phyloP scores from a whole-genome alignment of 2,329 filamentous ascomycete species.

The Diaporthe capsici region DNA sequence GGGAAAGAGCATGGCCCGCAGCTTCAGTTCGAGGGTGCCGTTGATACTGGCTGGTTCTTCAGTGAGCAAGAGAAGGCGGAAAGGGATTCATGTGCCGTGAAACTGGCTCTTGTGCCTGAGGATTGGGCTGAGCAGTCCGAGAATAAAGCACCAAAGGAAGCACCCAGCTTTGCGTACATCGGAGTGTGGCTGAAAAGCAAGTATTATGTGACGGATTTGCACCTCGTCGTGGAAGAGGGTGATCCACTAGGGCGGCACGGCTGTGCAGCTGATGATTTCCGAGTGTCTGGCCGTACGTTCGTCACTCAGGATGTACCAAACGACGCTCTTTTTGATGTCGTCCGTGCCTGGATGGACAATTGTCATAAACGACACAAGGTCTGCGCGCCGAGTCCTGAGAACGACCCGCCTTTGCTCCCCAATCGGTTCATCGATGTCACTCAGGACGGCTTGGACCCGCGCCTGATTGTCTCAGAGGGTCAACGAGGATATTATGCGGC shows the following conservation, averaged over 20 bases:
- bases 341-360: not conserved
- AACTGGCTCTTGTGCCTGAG: conserved; percentile 8
- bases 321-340: conserved; percentile 4
- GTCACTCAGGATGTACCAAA: not conserved
- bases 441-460: not conserved
- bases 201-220: not conserved
- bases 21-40: conserved; percentile 14
- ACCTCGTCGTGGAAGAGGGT: conserved; percentile 23
- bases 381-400: not conserved
- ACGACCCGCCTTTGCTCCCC: not conserved
- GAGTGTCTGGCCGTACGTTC: conserved; percentile 8
- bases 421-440: conserved; percentile 14
- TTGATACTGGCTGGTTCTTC: not conserved
- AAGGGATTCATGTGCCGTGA: conserved; percentile 14
- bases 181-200: conserved; percentile 20
- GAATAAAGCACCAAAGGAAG: not conserved
- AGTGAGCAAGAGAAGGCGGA: not conserved
- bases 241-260: not conserved
- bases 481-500: conserved; percentile 18
- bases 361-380: conserved; percentile 4
- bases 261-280: not conserved
- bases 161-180: not conserved
- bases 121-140: not conserved
- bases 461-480: not conserved
- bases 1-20: not conserved